phyloP scores from a whole-genome alignment of 2,329 filamentous ascomycete genomes.

The Nemania serpens region DNA sequence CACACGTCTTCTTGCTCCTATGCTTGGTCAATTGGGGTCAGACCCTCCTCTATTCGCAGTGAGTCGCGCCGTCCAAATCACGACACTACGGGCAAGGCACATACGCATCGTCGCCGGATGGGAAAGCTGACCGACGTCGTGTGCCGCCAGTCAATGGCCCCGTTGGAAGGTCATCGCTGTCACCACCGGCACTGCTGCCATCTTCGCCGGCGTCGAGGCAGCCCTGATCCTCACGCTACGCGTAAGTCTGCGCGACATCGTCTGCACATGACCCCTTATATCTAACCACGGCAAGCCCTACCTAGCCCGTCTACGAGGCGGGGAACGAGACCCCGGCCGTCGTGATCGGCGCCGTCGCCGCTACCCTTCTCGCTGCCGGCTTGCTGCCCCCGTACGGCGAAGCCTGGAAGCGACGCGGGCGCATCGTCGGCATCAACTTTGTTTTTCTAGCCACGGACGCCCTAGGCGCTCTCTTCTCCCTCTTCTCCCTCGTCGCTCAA shows the following conservation, averaged over 20 bases:
- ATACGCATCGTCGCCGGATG: no score
- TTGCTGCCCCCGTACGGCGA: conserved; percentile 66
- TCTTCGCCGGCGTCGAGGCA: conserved; percentile 59
- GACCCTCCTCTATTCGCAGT: conserved; percentile 44
- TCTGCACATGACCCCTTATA: no score
- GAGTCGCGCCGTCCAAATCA: conserved; percentile 5
- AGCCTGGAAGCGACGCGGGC: conserved; percentile 63
- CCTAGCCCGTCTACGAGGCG: conserved; percentile 56
- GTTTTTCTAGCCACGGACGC: conserved; percentile 65
- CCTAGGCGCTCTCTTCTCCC: conserved; percentile 64
- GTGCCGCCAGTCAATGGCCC: conserved; percentile 48
- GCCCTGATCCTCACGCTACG: conserved; percentile 61
- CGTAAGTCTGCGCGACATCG: conserved; percentile 42
- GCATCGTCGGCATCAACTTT: conserved; percentile 65
- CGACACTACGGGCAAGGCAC: neutral
- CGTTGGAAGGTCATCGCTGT: conserved; percentile 51
- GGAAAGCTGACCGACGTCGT: neutral
- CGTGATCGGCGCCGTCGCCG: conserved; percentile 61
- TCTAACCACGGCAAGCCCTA: conserved; percentile 10
- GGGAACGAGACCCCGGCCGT: conserved; percentile 60
- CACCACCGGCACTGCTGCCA: conserved; percentile 45
- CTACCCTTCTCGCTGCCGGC: conserved; percentile 60
- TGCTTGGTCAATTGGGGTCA: conserved; percentile 48
- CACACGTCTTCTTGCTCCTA: conserved; percentile 47
- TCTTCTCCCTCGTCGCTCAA: conserved; percentile 66